Percentiles rank a stretch among this genome's conserved stretches.
These are phyloP conservation scores for Lepidium didymum DNA, from an alignment of 345 rosid genomes.

Conservation along the genomic window DNA sequence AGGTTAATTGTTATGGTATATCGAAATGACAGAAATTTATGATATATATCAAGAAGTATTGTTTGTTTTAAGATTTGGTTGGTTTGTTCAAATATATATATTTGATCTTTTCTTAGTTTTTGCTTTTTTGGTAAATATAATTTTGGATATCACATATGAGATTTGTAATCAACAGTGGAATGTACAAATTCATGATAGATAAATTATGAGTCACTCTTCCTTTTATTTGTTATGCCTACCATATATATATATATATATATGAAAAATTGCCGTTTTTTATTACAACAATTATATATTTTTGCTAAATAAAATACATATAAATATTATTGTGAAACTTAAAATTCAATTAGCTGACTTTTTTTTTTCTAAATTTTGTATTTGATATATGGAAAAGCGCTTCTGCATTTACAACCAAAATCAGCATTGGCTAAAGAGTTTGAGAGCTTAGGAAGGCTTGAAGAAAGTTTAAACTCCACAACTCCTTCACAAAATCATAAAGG, in stretches of 20 bases:
- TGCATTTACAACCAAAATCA: constrained; percentile 60
- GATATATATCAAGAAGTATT: neutral
- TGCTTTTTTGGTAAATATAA: neutral
- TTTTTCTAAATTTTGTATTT: neutral
- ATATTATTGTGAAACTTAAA: neutral
- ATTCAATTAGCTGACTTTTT: neutral
- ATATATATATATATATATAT: neutral
- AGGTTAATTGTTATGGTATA: neutral
- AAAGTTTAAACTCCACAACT: constrained; percentile 10
- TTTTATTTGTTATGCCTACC: neutral
- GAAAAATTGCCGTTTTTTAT: too few species aligned
- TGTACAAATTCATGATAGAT: neutral
- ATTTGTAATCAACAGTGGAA: neutral
- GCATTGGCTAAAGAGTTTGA: constrained; percentile 56
- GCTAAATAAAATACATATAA: too few species aligned
- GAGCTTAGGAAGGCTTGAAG: constrained; percentile 41
- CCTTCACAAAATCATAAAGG: constrained; percentile 26
- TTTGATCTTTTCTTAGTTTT: neutral
- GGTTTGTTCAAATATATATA: neutral
- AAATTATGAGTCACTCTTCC: neutral
- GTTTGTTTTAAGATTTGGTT: neutral
- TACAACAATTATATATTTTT: too few species aligned
- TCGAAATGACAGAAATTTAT: neutral
- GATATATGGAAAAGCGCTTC: constrained; percentile 36
- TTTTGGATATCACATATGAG: neutral